A percentile compares a stretch with the other conserved stretches of the same genome.
These are phyloP conservation scores for Lyophyllum shimeji DNA, from an alignment of 768 basidiomycete species.

Conservation along the genomic window DNA sequence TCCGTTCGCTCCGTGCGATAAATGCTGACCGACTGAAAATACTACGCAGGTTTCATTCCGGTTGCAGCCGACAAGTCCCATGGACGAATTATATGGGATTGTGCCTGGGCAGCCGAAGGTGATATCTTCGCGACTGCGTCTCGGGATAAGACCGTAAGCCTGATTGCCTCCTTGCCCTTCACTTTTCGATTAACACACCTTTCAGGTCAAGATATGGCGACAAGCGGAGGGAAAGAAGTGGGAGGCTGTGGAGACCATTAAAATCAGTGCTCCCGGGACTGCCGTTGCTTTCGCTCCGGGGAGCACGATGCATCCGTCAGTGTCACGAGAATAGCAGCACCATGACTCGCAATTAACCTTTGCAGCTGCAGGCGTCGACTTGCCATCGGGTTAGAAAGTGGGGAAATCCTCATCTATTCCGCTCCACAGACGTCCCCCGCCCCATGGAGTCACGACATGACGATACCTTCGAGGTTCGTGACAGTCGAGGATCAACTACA, in stretches of 20 bases:
- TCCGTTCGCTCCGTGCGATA: background rate
- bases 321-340: slow-evolving; percentile 2
- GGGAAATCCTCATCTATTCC: slow-evolving; percentile 66
- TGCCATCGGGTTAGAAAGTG: slow-evolving; percentile 85
- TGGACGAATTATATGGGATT: slow-evolving; percentile 94
- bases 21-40: background rate
- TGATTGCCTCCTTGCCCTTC: background rate
- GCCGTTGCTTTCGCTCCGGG: slow-evolving; percentile 63
- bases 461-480: slow-evolving; percentile 53
- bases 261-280: slow-evolving; percentile 75
- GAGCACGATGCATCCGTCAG: slow-evolving; percentile 36
- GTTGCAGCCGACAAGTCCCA: slow-evolving; percentile 81
- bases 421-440: slow-evolving; percentile 27
- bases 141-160: slow-evolving; percentile 87
- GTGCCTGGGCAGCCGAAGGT: slow-evolving; percentile 78
- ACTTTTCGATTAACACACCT: background rate
- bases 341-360: background rate
- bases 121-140: slow-evolving; percentile 90
- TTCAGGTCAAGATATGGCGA: slow-evolving; percentile 84
- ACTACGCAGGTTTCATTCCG: slow-evolving; percentile 54
- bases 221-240: slow-evolving; percentile 44
- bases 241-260: slow-evolving; percentile 59
- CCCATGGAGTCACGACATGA: slow-evolving; percentile 47
- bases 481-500: background rate
- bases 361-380: slow-evolving; percentile 47